Base-by-base conservation (phyloP, 1,284 basidiomycete species). In the Leccinum laetum region DNA sequence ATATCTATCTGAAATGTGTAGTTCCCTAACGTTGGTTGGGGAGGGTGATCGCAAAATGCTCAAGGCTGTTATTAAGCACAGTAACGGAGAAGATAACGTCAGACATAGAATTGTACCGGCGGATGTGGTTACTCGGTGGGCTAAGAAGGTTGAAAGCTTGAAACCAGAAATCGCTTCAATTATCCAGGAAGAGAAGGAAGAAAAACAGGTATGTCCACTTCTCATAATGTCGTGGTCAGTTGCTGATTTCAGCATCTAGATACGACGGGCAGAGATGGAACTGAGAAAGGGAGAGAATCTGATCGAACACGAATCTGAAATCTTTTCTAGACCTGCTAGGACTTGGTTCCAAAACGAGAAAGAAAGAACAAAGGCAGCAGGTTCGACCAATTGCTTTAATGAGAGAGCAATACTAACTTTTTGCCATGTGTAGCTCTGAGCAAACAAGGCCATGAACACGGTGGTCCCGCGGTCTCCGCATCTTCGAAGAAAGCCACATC, bases 341-440 rank as follows among this genome's bases (percentile, higher is more conserved):
- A 98, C 96, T 13, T 99, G 98, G 98, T 99, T 99, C 86, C 97
- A 99, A 79, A 89, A 85, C 26, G 84, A 86, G 67, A 92, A 92
- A 76, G 95, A 98, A 70, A 99, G 94, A 79, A 80, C 84, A 64
- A 86, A 85, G 62, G 84, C 95, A 2, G 88, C 92, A 86, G 90
- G 95, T 96, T 82, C 72, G 44, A 64, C 39, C 8, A 16, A 10
- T 35, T 5, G 26, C 49, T 61, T 57, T 58, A n/a, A 63, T 29
- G 14, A 58, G 4, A 61, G 61, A 53, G 13, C 32, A 21, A 24
- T 8, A 55, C 61, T 68, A 21, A 69, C 49, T 55, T 58, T n/a
- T 21, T 49, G 5, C 24, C 24, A 16, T 64, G 60, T 59, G 69
- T 76, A 94, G 92, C 84, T 58, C 73, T 88, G 24, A 92, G 92